Evolutionary conservation across 1,139 yeast species (phyloP).

Genomic region (Lodderomyces metapsilosis): DNA sequence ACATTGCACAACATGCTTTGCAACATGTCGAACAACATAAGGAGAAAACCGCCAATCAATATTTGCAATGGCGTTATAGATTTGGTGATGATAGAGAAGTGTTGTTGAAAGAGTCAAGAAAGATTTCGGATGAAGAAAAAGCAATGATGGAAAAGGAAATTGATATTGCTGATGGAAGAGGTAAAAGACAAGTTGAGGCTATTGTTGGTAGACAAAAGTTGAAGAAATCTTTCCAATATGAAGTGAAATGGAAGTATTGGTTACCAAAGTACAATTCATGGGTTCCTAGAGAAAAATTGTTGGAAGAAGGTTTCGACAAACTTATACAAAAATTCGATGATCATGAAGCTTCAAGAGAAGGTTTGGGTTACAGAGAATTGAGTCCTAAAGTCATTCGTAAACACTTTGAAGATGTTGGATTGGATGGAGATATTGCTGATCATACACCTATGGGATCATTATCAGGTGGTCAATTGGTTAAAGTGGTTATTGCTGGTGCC

Average conservation of each 20-base stretch:
- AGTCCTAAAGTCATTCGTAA: constrained; percentile 89
- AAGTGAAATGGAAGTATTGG: constrained; percentile 92
- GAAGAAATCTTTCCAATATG: constrained; percentile 95
- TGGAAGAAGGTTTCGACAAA: constrained; percentile 83
- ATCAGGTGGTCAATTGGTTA: constrained; percentile 97
- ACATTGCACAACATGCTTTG: constrained; percentile 97
- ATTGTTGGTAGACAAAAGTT: constrained; percentile 95
- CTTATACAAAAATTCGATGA: constrained; percentile 93
- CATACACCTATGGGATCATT: constrained; percentile 96
- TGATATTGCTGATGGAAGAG: constrained; percentile 85
- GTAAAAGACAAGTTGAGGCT: constrained; percentile 86
- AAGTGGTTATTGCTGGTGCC: constrained; percentile 98
- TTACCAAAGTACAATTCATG: constrained; percentile 91
- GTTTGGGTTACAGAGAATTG: constrained; percentile 93
- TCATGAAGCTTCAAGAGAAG: constrained; percentile 98
- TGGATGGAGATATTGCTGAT: constrained; percentile 97
- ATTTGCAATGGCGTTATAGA: constrained; percentile 96
- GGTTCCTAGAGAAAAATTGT: constrained; percentile 80
- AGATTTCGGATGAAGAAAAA: constrained; percentile 79
- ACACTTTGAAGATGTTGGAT: constrained; percentile 95
- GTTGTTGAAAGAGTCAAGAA: constrained; percentile 87
- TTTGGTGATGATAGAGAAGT: constrained; percentile 99
- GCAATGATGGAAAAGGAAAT: constrained; percentile 76
- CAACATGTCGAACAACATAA: constrained; percentile 97
- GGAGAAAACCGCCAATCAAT: constrained; percentile 96